A percentile compares a stretch with the other conserved stretches of the same genome.
Conservation (phyloP, 1,284 basidiomycete genomes). For the Fomitiporia mediterranea region DNA sequence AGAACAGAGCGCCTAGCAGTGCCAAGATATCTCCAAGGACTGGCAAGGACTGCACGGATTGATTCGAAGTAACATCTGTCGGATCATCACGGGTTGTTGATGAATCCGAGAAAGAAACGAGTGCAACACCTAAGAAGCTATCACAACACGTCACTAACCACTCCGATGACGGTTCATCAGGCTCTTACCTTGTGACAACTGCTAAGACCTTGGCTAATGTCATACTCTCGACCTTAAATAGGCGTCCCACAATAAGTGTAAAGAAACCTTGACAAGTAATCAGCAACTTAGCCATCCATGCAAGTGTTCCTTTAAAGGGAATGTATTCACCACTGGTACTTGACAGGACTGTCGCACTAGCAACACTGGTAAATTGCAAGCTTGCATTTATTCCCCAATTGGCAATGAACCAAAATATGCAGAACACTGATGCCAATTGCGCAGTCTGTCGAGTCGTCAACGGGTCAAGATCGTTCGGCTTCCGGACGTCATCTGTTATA, state of each 20-base stretch:
- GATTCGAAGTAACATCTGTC: slow-evolving; percentile 3
- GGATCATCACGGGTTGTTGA: slow-evolving; percentile 27
- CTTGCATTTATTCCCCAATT: slow-evolving; percentile 87
- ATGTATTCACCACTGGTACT: slow-evolving; percentile 82
- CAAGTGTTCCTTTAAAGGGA: too few relatives aligned
- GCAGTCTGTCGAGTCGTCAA: slow-evolving; percentile 72
- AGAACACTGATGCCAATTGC: slow-evolving; percentile 72
- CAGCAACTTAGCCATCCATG: not conserved
- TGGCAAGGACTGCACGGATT: slow-evolving; percentile 23
- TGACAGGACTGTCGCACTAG: slow-evolving; percentile 85
- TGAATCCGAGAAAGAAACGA: slow-evolving; percentile 83
- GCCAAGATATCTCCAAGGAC: slow-evolving; percentile 78
- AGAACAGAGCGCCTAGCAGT: slow-evolving; percentile 79
- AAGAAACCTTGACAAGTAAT: slow-evolving; percentile 76
- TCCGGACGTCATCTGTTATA: slow-evolving; percentile 19
- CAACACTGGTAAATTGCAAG: slow-evolving; percentile 83
- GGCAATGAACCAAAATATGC: slow-evolving; percentile 85
- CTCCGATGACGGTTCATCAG: not conserved
- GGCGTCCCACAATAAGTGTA: slow-evolving; percentile 81
- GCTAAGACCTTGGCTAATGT: slow-evolving; percentile 75
- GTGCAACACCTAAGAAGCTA: slow-evolving; percentile 81
- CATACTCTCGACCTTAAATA: slow-evolving; percentile 80
- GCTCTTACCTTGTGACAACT: slow-evolving; percentile 70
- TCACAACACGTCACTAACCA: slow-evolving; percentile 12
- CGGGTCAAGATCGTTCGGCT: slow-evolving; percentile 33